Percentiles rank a stretch among this genome's conserved stretches.
Conservation (phyloP, 2,329 filamentous ascomycete species). For the Elsinoe ampelina region DNA sequence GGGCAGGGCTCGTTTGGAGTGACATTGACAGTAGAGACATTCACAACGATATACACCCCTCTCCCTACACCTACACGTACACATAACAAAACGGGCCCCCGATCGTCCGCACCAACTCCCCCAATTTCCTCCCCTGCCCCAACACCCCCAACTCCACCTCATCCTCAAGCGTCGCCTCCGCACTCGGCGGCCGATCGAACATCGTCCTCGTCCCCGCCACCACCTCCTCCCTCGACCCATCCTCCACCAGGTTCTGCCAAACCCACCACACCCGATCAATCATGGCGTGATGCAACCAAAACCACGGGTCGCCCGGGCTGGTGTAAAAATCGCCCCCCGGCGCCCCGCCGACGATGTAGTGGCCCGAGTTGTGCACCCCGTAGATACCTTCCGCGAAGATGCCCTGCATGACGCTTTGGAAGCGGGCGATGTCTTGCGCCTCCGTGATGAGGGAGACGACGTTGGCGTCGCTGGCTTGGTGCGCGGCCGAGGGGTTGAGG, state of each 20-base stretch:
- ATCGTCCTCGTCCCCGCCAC: conserved; percentile 37
- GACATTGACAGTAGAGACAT: too few species aligned
- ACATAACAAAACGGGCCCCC: conserved; percentile 39
- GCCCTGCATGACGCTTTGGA: conserved; percentile 17
- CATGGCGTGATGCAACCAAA: conserved; percentile 39
- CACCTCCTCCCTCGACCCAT: conserved; percentile 28
- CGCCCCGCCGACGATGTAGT: conserved; percentile 38
- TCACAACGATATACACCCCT: too few species aligned
- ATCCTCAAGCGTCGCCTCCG: conserved; percentile 35
- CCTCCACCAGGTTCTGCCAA: conserved; percentile 39
- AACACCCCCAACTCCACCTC: conserved; percentile 29
- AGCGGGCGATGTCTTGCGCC: conserved; percentile 7
- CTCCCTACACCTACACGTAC: conserved; percentile 20
- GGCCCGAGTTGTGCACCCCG: conserved; percentile 35
- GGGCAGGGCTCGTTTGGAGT: too few species aligned
- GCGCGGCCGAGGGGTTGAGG: conserved; percentile 11
- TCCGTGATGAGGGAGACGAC: conserved; percentile 13
- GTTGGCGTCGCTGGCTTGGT: conserved; percentile 11
- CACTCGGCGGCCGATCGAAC: conserved; percentile 33
- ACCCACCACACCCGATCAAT: conserved; percentile 41
- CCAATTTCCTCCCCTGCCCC: conserved; percentile 23
- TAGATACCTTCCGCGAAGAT: conserved; percentile 16
- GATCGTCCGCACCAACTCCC: conserved; percentile 33
- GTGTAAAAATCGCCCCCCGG: conserved; percentile 34
- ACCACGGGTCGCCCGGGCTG: conserved; percentile 36